Evolutionary conservation across 352 stramenopile species (phyloP), one percentile per base, ranked within the genome.

Genomic region (Globisporangium yorkense): DNA sequence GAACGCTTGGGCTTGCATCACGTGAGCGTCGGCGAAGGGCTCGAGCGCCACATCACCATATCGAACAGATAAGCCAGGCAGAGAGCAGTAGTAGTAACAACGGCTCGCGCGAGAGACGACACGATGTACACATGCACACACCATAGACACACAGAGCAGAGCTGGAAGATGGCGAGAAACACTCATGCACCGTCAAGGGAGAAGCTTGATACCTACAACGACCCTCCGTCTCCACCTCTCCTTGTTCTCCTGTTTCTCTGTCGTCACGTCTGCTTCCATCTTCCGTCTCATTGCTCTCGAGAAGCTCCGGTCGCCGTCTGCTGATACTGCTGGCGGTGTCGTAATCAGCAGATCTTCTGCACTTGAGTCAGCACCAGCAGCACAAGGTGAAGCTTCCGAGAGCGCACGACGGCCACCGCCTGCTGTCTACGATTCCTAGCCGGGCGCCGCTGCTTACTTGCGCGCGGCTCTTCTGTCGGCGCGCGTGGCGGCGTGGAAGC

Each of bases 401-500:
- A 27, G 24, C 24, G 24, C 24, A 27, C 24, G 24, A 27, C 24
- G 24, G 24, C 24, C 33, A 15, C 35, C 12, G 35, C 10, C 35
- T 41, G 35, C 35, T 41, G 35, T 15, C 35, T 41, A 41, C 35
- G 35, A 13, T 43, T 57, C 43, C 47, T 57, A 53, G 45, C 43
- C 44, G 41, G 6, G 12, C n/a, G 35, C 29, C 5, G n/a, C 33
- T 33, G n/a, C 35, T 79, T 90, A 93, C 78, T 95, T 95, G 58
- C 84, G 84, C 15, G 84, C 82, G 33, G 85, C 85, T 69, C 85
- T 72, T 87, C 85, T 75, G 67, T 95, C 85, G 57, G 83, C 89
- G 56, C 87, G 84, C 39, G 79, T 91, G 29, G 87, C 87, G 40
- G 97, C 97, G 82, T 99, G 97, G 88, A 99, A 99, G 87, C 97